Percentiles rank a stretch among this genome's conserved stretches.
Evolutionary conservation across 768 basidiomycete species (phyloP).

Genomic region (Mycena belliarum): DNA sequence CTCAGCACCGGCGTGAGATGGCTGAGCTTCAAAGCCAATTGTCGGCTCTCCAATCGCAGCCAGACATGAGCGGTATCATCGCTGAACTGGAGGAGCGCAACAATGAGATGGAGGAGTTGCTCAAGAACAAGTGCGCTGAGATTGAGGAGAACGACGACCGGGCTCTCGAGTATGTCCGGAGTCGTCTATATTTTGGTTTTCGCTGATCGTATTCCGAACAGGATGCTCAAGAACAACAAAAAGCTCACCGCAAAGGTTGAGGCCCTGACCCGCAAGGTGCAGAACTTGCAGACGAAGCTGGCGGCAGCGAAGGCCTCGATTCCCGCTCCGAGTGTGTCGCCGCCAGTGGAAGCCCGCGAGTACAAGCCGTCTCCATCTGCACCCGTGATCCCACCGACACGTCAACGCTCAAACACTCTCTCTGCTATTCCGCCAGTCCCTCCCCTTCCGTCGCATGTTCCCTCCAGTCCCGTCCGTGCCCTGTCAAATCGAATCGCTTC

Average conservation of each 20-base stretch:
- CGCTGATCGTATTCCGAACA: slow-evolving; percentile 28
- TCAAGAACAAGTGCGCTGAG: slow-evolving; percentile 69
- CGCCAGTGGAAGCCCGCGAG: slow-evolving; percentile 10
- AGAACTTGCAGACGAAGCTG: slow-evolving; percentile 69
- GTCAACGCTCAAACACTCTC: slow-evolving; percentile 33
- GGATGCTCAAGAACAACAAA: slow-evolving; percentile 81
- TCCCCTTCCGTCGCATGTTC: slow-evolving; percentile 10
- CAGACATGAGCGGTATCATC: slow-evolving; percentile 56
- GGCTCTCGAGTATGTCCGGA: slow-evolving; percentile 66
- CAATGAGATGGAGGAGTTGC: slow-evolving; percentile 73
- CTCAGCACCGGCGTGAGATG: slow-evolving; percentile 68
- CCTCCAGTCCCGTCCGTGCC: slow-evolving; percentile 14
- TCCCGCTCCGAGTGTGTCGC: slow-evolving; percentile 15
- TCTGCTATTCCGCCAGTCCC: slow-evolving; percentile 22
- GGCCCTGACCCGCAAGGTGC: slow-evolving; percentile 68
- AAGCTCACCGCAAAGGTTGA: slow-evolving; percentile 72
- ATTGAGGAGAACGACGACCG: slow-evolving; percentile 86
- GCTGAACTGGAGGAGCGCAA: slow-evolving; percentile 68
- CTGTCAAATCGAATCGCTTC: slow-evolving; percentile 40
- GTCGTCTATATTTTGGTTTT: neutral
- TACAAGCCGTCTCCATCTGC: slow-evolving; percentile 16
- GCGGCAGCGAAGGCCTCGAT: slow-evolving; percentile 49
- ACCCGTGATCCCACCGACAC: slow-evolving; percentile 19
- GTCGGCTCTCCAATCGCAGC: slow-evolving; percentile 48
- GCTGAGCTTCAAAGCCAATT: slow-evolving; percentile 60